phyloP scores from a whole-genome alignment of 805 yeast genomes.

The Candida odintsovae region DNA sequence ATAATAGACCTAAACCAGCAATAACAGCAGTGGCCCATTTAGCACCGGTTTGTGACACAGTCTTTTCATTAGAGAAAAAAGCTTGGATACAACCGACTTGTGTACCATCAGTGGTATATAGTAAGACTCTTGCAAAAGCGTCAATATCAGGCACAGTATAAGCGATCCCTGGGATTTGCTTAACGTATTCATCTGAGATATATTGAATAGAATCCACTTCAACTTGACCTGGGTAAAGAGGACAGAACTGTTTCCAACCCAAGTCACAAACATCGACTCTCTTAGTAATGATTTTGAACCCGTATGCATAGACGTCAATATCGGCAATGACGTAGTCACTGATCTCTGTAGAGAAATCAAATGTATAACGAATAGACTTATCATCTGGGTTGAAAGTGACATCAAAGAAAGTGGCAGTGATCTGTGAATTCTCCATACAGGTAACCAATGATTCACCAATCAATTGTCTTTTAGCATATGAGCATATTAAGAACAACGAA shows the following conservation, averaged over 20 bases:
- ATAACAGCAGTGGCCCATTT: slow-evolving; percentile 96
- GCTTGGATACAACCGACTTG: slow-evolving; percentile 93
- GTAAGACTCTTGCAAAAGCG: slow-evolving; percentile 70
- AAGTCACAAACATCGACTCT: slow-evolving; percentile 55
- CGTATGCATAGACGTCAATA: slow-evolving; percentile 78
- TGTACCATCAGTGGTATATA: slow-evolving; percentile 49
- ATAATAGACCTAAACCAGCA: slow-evolving; percentile 79
- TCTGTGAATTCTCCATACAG: slow-evolving; percentile 72
- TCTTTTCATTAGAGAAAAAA: slow-evolving; percentile 75
- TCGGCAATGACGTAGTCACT: slow-evolving; percentile 62
- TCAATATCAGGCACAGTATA: slow-evolving; percentile 91
- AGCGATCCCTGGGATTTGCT: slow-evolving; percentile 76
- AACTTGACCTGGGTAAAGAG: slow-evolving; percentile 75
- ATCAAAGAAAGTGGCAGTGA: slow-evolving; percentile 68
- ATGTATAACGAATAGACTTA: slow-evolving; percentile 57
- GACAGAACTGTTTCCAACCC: slow-evolving; percentile 85
- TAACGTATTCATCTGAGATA: slow-evolving; percentile 41
- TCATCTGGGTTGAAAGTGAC: slow-evolving; percentile 73
- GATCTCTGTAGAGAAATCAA: slow-evolving; percentile 66
- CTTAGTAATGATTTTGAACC: slow-evolving; percentile 60
- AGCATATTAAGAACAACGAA: background rate
- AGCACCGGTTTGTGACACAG: slow-evolving; percentile 91
- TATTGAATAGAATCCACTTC: slow-evolving; percentile 69
- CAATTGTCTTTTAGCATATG: slow-evolving; percentile 1
- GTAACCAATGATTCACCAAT: slow-evolving; percentile 58